Conservation (phyloP, 805 yeast species). For the Brettanomyces sp. region DNA sequence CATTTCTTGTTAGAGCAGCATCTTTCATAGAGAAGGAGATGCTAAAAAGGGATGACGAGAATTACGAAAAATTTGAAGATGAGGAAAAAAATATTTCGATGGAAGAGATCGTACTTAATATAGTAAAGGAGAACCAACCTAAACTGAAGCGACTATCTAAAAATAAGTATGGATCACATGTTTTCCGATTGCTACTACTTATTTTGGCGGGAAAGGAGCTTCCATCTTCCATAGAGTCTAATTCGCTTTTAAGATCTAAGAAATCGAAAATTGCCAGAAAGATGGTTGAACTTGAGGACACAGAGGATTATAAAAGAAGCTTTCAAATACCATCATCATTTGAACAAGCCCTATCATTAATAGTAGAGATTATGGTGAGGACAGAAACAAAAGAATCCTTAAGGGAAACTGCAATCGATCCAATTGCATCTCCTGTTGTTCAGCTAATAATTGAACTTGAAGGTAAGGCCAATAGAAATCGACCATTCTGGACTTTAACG, state of each 20-base stretch:
- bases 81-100: constrained; percentile 34
- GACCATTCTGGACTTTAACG: constrained; percentile 58
- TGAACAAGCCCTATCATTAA: constrained; percentile 45
- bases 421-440: constrained; percentile 79
- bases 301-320: constrained; percentile 54
- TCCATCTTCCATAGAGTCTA: constrained; percentile 61
- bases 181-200: constrained; percentile 61
- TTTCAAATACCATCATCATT: constrained; percentile 67
- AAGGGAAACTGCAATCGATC: constrained; percentile 69
- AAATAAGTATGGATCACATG: constrained; percentile 86
- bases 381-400: constrained; percentile 35
- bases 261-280: constrained; percentile 83
- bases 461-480: constrained; percentile 67
- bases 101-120: constrained; percentile 56
- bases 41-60: constrained; percentile 24
- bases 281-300: constrained; percentile 82
- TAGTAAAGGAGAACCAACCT: constrained; percentile 61
- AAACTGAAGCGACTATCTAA: constrained; percentile 47
- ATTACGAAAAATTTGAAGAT: constrained; percentile 24
- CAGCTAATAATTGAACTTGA: constrained; percentile 74
- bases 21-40: constrained; percentile 68
- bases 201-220: constrained; percentile 69
- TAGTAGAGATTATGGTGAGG: constrained; percentile 33
- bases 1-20: constrained; percentile 68
- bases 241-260: constrained; percentile 72